phyloP scores from a whole-genome alignment of 2,329 filamentous ascomycete species.

The Penicillium sp. region DNA sequence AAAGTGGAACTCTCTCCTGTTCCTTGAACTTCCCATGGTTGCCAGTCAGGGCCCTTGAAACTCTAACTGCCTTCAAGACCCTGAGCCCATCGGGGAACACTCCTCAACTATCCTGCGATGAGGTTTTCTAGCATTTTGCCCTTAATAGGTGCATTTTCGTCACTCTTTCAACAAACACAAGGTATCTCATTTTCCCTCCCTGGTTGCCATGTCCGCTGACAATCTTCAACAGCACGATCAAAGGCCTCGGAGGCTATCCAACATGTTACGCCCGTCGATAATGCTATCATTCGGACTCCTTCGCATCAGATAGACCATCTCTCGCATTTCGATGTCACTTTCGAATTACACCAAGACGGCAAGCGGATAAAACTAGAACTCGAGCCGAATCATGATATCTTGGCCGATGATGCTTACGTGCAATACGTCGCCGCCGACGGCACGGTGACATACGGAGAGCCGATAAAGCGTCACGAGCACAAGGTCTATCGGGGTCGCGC shows the following conservation, averaged over 20 bases:
- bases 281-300: conserved; percentile 73
- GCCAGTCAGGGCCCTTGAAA: conserved; percentile 17
- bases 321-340: conserved; percentile 81
- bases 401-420: conserved; percentile 72
- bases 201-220: neutral
- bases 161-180: conserved; percentile 16
- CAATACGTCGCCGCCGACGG: conserved; percentile 73
- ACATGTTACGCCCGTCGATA: conserved; percentile 69
- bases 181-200: conserved; percentile 9
- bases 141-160: conserved; percentile 17
- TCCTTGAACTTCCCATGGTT: conserved; percentile 13
- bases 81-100: conserved; percentile 4
- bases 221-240: conserved; percentile 60
- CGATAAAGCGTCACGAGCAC: conserved; percentile 70
- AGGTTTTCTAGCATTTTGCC: conserved; percentile 21
- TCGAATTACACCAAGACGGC: conserved; percentile 66
- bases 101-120: conserved; percentile 13
- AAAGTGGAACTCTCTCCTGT: conserved; percentile 9
- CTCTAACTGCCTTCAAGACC: conserved; percentile 9
- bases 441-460: conserved; percentile 62
- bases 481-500: conserved; percentile 80
- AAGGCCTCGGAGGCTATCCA: conserved; percentile 72
- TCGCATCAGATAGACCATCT: conserved; percentile 75
- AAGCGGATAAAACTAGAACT: conserved; percentile 75
- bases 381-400: conserved; percentile 86